Percentiles rank a stretch among this genome's conserved stretches.
These are phyloP conservation scores for Solanum etuberosum DNA, from an alignment of 257 asterid genomes.

Conservation along the genomic window DNA sequence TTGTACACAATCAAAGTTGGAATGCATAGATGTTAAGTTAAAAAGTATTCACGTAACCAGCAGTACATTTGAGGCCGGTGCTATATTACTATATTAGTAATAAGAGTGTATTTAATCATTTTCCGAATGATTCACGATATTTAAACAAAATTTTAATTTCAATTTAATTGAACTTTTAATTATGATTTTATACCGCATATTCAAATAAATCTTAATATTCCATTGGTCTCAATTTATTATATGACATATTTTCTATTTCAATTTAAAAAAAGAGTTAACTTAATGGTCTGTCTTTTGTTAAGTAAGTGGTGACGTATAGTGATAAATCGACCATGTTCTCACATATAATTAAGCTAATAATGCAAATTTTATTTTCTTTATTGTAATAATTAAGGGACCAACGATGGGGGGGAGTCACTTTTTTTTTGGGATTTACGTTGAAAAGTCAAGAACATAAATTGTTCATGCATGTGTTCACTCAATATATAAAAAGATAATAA, in stretches of 20 bases:
- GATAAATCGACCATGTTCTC: neutral
- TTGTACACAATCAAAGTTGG: too few species aligned
- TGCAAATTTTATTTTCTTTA: neutral
- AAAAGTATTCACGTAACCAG: too few species aligned
- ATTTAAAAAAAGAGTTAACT: neutral
- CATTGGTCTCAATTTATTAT: neutral
- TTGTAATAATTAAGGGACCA: neutral
- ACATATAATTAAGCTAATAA: neutral
- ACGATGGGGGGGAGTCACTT: neutral
- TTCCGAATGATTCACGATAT: too few species aligned
- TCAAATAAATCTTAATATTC: too few species aligned
- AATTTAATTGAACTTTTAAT: too few species aligned
- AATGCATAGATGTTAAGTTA: too few species aligned
- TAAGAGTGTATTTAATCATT: too few species aligned
- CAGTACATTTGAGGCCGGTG: too few species aligned
- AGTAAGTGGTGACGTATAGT: neutral
- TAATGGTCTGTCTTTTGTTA: neutral
- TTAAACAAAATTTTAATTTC: too few species aligned
- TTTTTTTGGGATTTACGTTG: neutral
- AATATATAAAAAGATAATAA: neutral
- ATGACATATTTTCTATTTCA: neutral
- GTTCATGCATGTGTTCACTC: neutral
- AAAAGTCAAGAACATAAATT: neutral
- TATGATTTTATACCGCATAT: neutral
- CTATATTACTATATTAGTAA: too few species aligned